Conservation (phyloP, 129 eudicot genomes). For the Escallonia rubra region DNA sequence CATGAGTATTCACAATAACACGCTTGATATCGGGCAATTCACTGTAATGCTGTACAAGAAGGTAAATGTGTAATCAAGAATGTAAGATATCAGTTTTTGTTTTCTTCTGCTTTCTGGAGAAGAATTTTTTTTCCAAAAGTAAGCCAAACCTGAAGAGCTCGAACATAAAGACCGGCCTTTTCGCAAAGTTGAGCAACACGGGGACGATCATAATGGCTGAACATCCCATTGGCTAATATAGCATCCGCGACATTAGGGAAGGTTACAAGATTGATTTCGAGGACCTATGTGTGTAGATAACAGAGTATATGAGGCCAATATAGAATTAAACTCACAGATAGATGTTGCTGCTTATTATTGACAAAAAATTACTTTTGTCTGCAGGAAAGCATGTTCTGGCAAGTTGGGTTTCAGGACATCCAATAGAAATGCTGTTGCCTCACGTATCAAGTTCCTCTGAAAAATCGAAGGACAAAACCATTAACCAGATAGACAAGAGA, state of each 20-base stretch:
- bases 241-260: conserved; percentile 99
- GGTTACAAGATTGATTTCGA: conserved; percentile 89
- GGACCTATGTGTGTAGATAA: conserved; percentile 47
- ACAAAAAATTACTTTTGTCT: conserved; percentile 60
- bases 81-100: not conserved
- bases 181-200: conserved; percentile 98
- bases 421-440: conserved; percentile 93
- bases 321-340: not conserved
- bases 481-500: not conserved
- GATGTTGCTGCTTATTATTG: not conserved
- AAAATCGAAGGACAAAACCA: not conserved
- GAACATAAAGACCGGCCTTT: conserved; percentile 85
- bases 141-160: conserved; percentile 80
- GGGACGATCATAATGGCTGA: conserved; percentile 87
- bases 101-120: too few relatives aligned
- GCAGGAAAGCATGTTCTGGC: conserved; percentile 87
- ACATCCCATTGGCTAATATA: conserved; percentile 94
- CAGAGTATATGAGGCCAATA: conserved; percentile 2
- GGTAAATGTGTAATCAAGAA: conserved; percentile 7
- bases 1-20: conserved; percentile 96
- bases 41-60: conserved; percentile 68
- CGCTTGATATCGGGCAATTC: conserved; percentile 94
- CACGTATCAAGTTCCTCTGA: conserved; percentile 98
- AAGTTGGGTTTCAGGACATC: conserved; percentile 92
- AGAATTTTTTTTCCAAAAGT: too few relatives aligned